Evolutionary conservation across 306 rosid genomes (phyloP), one percentile per base, ranked within the genome.

Genomic region (Mimosa pudica): DNA sequence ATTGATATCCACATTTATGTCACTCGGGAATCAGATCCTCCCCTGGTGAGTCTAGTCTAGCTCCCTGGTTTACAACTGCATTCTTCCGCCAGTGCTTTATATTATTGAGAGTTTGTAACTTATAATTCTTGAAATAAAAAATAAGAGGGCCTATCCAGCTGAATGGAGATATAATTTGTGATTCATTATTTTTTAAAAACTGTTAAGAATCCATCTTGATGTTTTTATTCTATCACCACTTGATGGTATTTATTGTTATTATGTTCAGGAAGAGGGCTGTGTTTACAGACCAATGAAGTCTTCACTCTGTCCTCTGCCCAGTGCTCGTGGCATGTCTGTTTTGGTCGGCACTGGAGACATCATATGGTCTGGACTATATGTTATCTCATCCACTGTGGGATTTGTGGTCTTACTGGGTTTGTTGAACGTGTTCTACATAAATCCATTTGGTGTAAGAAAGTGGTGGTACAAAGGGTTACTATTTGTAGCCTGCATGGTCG

Each of bases 381-480:
- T 91, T 52, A 80, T 94, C 70, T 86, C 89, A 65, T 92, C 97
- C n/a, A 88, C 84, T 35, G 6, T 84, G 4, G 98, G 97, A 14
- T 84, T 95, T 67, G 82, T 95, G 61, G 47, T 90, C 79, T 73
- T 89, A 33, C 10, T 91, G 69, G 54, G 44, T 18, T 82, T 92
- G 77, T 75, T 92, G 80, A 77, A 95, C 49, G 32, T 75, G 42
- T 90, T 65, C 82, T 92, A 95, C 83, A 84, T 95, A 69, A 87
- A 84, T 36, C 98, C 93, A 44, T 90, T 16, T 65, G 46, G 84
- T 35, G 82, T 95, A 69, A 9, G 32, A 1, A 65, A 54, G 81
- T 90, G 98, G 97, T 95, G 98, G 98, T 91, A 87, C 90, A 95
- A 82, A 84, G 98, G 97, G 79, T 84, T 95, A 41, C 92, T 91